Conservation (phyloP, 176 grass and related monocot species). For the Hordeum marinum region DNA sequence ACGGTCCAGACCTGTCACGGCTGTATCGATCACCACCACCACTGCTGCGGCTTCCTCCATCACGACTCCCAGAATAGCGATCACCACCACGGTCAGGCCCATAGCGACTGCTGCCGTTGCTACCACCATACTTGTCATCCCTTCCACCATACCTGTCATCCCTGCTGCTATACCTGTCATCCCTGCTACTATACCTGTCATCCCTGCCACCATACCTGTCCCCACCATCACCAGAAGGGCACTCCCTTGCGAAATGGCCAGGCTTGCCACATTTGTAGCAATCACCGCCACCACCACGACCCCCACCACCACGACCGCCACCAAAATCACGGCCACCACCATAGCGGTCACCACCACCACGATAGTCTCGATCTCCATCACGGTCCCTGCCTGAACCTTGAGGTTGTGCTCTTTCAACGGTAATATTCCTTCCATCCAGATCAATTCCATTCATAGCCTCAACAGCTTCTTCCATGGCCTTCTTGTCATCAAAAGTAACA, state of each 20-base stretch:
- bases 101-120: conserved; percentile 36
- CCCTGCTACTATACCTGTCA: conserved; percentile 39
- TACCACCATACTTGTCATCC: conserved; percentile 42
- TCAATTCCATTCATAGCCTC: conserved; percentile 63
- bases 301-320: conserved; percentile 40
- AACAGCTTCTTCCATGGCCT: conserved; percentile 52
- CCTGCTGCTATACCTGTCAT: conserved; percentile 38
- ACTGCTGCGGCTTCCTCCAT: conserved; percentile 48
- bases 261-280: conserved; percentile 63
- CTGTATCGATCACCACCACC: conserved; percentile 32
- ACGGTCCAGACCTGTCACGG: conserved; percentile 50
- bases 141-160: conserved; percentile 36
- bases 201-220: conserved; percentile 45
- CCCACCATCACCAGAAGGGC: conserved; percentile 60
- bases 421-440: conserved; percentile 55
- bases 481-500: conserved; percentile 54
- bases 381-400: conserved; percentile 46
- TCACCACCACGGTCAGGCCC: conserved; percentile 47
- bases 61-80: conserved; percentile 35
- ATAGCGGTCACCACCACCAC: conserved; percentile 24
- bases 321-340: conserved; percentile 35
- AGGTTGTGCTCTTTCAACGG: conserved; percentile 57
- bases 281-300: conserved; percentile 38
- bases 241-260: conserved; percentile 63
- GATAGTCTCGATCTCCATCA: conserved; percentile 39